Base-by-base conservation (phyloP, 306 rosid species). In the Quercus parvula region DNA sequence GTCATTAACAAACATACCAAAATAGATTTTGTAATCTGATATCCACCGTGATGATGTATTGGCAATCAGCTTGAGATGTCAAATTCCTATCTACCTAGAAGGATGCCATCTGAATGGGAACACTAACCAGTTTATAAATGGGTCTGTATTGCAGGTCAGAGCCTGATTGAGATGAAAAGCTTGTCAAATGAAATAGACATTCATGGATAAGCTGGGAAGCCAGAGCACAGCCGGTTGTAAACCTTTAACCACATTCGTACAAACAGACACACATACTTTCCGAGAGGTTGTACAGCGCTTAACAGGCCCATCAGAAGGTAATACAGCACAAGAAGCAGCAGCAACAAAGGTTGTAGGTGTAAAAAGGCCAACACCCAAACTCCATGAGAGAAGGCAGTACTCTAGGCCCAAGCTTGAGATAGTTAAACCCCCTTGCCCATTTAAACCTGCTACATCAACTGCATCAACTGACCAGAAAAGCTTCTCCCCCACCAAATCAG, bases 331-430 rank as follows among this genome's bases (percentile, higher is more conserved):
- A 78, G 84, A 83, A 25, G 72, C 20, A 30, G 75, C 83, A 9
- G 17, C 71, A 5, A 57, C 80, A 59, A 92, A 85, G 79, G 83
- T 25, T 12, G 15, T 55, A 0, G 70, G 67, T 67, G 58, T 58
- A 49, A 87, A 83, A 71, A 88, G 82, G 75, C 64, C 83, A 18
- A 67, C 86, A 15, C 25, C 91, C 44, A 91, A 87, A 81, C 94
- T 92, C 38, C 96, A 92, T 46, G 98, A 94, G 59, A 88, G 98
- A 82, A 89, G 94, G 57, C 90, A 91, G 41, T 86, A 52, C 87
- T 86, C 88, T 72, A 92, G 90, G 83, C 97, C 97, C 28, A 92
- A 89, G 78, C 92, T 94, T 44, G 94, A 92, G 84, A 94, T 94
- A 67, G 90, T 87, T 15, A 92, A 92, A 79, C 96, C 97, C 3